Base-by-base conservation (phyloP, 163 green algal species). In the Smithsoniella earleae region DNA sequence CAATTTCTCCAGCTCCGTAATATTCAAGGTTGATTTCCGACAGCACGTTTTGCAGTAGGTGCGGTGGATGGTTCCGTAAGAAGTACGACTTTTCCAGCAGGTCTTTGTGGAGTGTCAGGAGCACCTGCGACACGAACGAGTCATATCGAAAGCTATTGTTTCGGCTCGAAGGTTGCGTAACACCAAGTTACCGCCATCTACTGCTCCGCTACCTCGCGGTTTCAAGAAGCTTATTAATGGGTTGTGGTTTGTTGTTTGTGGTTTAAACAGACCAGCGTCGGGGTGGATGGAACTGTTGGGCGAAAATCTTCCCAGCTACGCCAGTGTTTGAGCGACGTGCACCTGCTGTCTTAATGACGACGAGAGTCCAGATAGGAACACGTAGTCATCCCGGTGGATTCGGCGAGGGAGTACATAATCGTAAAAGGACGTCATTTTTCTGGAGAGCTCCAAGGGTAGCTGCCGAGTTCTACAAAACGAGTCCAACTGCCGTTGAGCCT, bases 1-100 rank as follows among this genome's bases (percentile, higher is more conserved):
- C 66, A 5, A 2, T 20, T 5, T 75, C 66, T 3, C 58, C 16
- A n/a, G 58, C 27, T 20, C 4, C 25, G 43, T 69, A 69, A 38
- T 69, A 40, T 33, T 84, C 77, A 49, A 84, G 66, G 34, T 76
- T 76, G 4, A 84, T 36, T 25, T 65, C 54, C 10, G 74, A 75
- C 10, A 84, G 64, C 2, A 81, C 36, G 8, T 46, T 64, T 3
- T 75, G 79, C 62, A 85, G 83, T 75, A 87, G 83, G 28, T 82
- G 74, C 1, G 80, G 79, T 36, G 79, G 74, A 74, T 83, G 81
- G 46, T 46, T 77, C n/a, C 77, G 45, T 49, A 86, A 84, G 62
- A 86, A 81, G 0, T 79, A 77, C 8, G 77, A 34, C 22, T 36
- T 73, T 10, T 13, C 16, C 0, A 80, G n/a, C 20, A 74, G 22